Evolutionary conservation across 129 eudicot species (phyloP).

Genomic region (Flaveria sonorensis): DNA sequence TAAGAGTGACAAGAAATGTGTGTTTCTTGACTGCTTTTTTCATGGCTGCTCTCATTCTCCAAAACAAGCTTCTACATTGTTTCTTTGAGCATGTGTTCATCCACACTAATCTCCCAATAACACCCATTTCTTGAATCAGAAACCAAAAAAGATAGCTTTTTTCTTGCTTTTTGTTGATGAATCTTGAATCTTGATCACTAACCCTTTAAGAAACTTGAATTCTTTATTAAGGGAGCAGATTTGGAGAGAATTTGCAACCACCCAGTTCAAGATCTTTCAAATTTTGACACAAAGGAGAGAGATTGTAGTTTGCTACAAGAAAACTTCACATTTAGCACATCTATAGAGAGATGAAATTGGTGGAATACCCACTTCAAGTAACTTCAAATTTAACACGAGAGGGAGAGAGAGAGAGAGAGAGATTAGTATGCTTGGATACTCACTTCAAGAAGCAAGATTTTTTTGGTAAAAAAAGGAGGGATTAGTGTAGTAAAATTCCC

Average conservation of each 20-base stretch:
- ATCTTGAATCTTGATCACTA: conserved; percentile 17
- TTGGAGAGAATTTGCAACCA: conserved; percentile 13
- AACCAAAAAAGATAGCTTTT: not conserved
- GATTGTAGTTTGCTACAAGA: conserved; percentile 23
- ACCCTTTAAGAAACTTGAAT: conserved; percentile 22
- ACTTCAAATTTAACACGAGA: not conserved
- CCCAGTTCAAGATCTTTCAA: not conserved
- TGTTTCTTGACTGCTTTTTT: conserved; percentile 50
- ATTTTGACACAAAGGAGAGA: not conserved
- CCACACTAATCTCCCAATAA: conserved; percentile 39
- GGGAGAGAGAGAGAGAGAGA: not conserved
- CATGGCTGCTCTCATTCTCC: conserved; percentile 56
- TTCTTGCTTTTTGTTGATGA: conserved; percentile 8
- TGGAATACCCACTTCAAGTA: not conserved
- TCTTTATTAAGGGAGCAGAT: not conserved
- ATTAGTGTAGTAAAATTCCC: conserved; percentile 4
- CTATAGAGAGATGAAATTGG: conserved; percentile 5
- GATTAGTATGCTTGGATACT: conserved; percentile 1
- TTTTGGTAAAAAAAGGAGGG: not conserved
- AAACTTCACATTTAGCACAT: conserved; percentile 27
- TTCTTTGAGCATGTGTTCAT: conserved; percentile 46
- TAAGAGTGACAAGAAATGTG: conserved; percentile 34
- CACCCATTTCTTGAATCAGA: conserved; percentile 35
- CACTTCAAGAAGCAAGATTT: not conserved
- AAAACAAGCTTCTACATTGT: conserved; percentile 55